Conservation (phyloP, 139 green algal genomes). For the Auxenochlorella protothecoides region DNA sequence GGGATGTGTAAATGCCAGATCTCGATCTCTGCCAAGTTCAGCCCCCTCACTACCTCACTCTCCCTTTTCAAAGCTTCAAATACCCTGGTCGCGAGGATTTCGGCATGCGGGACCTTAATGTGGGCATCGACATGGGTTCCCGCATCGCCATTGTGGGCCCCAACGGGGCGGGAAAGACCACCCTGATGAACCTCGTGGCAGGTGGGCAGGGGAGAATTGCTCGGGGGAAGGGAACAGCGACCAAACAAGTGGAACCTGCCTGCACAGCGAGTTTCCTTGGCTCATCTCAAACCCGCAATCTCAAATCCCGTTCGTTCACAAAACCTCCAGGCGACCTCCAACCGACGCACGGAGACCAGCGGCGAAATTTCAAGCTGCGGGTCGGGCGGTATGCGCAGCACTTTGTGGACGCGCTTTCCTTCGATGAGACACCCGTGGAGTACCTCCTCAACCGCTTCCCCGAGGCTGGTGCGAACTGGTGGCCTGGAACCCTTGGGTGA, state of each 20-base stretch:
- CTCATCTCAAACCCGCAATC: too few relatives aligned
- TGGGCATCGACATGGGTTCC: slow-evolving; percentile 97
- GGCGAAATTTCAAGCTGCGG: slow-evolving; percentile 85
- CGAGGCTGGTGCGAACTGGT: slow-evolving; percentile 11
- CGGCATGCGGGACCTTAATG: slow-evolving; percentile 83
- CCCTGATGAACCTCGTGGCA: slow-evolving; percentile 94
- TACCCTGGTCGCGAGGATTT: slow-evolving; percentile 93
- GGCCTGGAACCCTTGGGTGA: too few relatives aligned
- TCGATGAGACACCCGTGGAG: slow-evolving; percentile 92
- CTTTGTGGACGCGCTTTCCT: slow-evolving; percentile 93
- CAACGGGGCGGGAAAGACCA: slow-evolving; percentile 87
- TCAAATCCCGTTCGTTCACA: too few relatives aligned
- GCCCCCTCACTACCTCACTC: not conserved
- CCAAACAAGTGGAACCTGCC: too few relatives aligned
- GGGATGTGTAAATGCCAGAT: too few relatives aligned
- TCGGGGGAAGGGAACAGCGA: too few relatives aligned
- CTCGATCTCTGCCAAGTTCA: too few relatives aligned
- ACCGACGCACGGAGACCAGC: slow-evolving; percentile 71
- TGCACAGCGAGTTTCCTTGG: too few relatives aligned
- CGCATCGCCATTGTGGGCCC: slow-evolving; percentile 91
- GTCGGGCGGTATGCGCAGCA: slow-evolving; percentile 95
- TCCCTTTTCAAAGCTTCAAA: slow-evolving; percentile 61
- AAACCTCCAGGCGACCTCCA: slow-evolving; percentile 65
- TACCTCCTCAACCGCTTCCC: slow-evolving; percentile 77
- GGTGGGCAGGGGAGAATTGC: too few relatives aligned